Conservation (phyloP, 2,329 filamentous ascomycete species). For the Aspergillus oerlinghausenensis region DNA sequence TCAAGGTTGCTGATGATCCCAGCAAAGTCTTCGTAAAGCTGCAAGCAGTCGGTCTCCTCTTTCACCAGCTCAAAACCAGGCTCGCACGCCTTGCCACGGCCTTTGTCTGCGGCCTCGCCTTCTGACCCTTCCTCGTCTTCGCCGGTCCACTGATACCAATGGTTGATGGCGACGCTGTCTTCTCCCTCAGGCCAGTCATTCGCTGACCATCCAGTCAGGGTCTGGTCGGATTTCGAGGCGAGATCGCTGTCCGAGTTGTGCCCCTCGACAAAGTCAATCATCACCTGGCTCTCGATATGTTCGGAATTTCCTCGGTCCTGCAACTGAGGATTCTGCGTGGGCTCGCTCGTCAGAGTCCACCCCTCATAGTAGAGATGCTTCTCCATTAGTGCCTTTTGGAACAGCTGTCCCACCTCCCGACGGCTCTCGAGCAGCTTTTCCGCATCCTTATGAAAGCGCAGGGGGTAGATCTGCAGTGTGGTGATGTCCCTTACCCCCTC, state of each 20-base stretch:
- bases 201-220: too few relatives aligned
- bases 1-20: neutral
- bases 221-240: too few relatives aligned
- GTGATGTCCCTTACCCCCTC: conserved; percentile 24
- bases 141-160: too few relatives aligned
- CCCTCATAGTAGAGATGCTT: conserved; percentile 9
- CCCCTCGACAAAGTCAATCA: conserved; percentile 12
- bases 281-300: conserved; percentile 13
- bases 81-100: neutral
- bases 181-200: too few relatives aligned
- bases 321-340: neutral
- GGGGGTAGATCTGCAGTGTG: conserved; percentile 22
- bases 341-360: conserved; percentile 7
- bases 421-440: neutral
- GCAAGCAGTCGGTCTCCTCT: neutral
- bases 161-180: too few relatives aligned
- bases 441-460: conserved; percentile 6
- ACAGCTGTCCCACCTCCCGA: conserved; percentile 4
- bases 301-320: conserved; percentile 1
- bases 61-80: neutral
- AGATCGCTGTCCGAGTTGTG: neutral
- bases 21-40: conserved; percentile 1
- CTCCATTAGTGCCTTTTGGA: conserved; percentile 6
- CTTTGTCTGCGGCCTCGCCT: too few relatives aligned
- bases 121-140: too few relatives aligned